Base-by-base conservation (phyloP, 805 yeast species). In the Pichia sporocuriosa region DNA sequence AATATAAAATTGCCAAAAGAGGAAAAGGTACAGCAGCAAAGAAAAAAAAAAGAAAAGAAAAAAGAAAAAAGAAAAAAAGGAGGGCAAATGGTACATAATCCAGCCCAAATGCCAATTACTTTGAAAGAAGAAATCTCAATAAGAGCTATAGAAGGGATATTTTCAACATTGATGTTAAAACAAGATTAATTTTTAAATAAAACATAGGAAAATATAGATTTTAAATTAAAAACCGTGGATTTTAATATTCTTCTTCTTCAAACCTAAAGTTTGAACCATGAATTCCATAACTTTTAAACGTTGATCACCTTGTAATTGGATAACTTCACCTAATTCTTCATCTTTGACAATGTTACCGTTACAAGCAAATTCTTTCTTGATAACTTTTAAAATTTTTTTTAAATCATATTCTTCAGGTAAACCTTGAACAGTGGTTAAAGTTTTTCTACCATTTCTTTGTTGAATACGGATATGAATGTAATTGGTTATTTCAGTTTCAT, bases 361-460 rank as follows among this genome's bases (percentile, higher is more conserved):
- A 71, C 97, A 93, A 53, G 97, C 98, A 65, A 93, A 90, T 65
- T 93, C 97, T 69, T 93, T 93, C 79, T 93, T 90, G 61, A 90
- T 74, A 46, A 87, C 95, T 67, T 87, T 86, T 58, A 90, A 74
- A 58, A 90, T 88, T 63, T 90, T 86, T 75, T 90, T 90, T 65
- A 84, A 72, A 65, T 90, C 98, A 68, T 87, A 90, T 67, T 93
- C 97, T 50, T 69, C 79, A 52, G 97, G 97, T 48, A 90, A 77
- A 62, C 98, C 98, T 72, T 93, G 97, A 49, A 90, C 97, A 32
- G 98, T 90, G 53, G 98, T 90, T 65, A 90, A 79, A 50, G 97
- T 90, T 72, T 90, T 90, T 73, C 97, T 89, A 65, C 98, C 98
- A 73, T 93, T 90, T 76, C 98, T 90, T 74, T 90, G 98, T 72